phyloP scores from a whole-genome alignment of 2,329 filamentous ascomycete genomes.

The Beauveria australis region DNA sequence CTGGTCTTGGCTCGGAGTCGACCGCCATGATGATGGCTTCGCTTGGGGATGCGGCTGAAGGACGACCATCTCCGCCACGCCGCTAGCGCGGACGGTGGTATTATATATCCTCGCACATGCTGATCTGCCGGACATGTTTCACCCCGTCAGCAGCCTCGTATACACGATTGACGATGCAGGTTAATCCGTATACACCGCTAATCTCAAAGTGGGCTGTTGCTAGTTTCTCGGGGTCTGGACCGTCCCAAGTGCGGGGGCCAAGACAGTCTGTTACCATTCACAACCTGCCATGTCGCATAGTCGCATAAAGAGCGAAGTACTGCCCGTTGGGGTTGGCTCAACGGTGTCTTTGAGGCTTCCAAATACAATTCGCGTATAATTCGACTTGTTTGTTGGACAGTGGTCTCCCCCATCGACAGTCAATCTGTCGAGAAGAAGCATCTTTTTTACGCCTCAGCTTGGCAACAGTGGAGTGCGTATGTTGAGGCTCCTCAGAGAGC shows the following conservation, averaged over 20 bases:
- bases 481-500: neutral
- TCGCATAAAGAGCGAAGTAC: neutral
- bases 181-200: slow-evolving; percentile 8
- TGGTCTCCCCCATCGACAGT: neutral
- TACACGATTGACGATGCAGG: neutral
- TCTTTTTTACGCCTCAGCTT: neutral
- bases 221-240: slow-evolving; percentile 1
- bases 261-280: slow-evolving; percentile 1
- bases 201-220: slow-evolving; percentile 11
- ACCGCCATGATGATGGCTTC: slow-evolving; percentile 6
- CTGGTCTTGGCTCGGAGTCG: neutral
- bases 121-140: neutral
- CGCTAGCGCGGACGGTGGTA: neutral
- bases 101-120: slow-evolving; percentile 1
- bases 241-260: slow-evolving; percentile 3
- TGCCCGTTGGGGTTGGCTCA: neutral
- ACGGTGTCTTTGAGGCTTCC: neutral
- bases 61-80: neutral
- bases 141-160: neutral
- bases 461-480: neutral
- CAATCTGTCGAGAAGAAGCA: neutral
- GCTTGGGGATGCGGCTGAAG: neutral
- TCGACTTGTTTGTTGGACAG: no score
- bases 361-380: neutral
- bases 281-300: neutral